Conservation (phyloP, 768 basidiomycete species). For the Termitomyces sp. region DNA sequence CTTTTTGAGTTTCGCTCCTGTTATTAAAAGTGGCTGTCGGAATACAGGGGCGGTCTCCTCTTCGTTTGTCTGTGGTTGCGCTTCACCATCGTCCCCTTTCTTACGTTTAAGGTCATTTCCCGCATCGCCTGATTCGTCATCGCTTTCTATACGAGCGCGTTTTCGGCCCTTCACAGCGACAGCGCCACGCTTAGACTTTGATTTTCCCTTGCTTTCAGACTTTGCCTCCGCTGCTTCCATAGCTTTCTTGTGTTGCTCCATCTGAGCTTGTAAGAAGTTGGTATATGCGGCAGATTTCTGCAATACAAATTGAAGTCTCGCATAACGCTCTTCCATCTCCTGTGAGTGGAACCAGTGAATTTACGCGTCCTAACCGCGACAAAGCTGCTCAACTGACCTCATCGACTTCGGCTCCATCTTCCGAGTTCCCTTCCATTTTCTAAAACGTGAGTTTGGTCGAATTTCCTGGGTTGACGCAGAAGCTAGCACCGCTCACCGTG, state of each 20-base stretch:
- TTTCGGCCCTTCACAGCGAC: constrained; percentile 13
- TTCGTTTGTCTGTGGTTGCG: constrained; percentile 10
- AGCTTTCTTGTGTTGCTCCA: constrained; percentile 54
- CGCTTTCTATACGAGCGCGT: constrained; percentile 14
- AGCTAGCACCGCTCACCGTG: constrained; percentile 2
- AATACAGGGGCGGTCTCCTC: constrained; percentile 35
- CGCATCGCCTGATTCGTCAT: constrained; percentile 12
- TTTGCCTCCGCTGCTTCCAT: constrained; percentile 15
- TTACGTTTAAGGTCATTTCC: constrained; percentile 13
- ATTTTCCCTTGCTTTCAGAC: constrained; percentile 1
- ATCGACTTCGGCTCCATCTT: constrained; percentile 6
- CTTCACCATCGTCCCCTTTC: constrained; percentile 15
- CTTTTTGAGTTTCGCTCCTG: constrained; percentile 79
- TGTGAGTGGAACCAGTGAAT: constrained; percentile 13
- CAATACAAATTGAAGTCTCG: constrained; percentile 59
- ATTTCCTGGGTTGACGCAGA: not conserved
- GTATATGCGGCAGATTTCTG: constrained; percentile 77
- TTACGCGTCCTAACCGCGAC: not conserved
- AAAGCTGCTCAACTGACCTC: constrained; percentile 5
- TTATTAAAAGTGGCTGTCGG: constrained; percentile 72
- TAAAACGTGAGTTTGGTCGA: not conserved
- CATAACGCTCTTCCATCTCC: constrained; percentile 45
- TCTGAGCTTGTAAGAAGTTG: constrained; percentile 60
- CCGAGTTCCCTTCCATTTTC: constrained; percentile 1
- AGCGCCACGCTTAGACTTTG: not conserved